Conservation (phyloP, 495 filamentous ascomycete species). For the Xylaria telfairii region DNA sequence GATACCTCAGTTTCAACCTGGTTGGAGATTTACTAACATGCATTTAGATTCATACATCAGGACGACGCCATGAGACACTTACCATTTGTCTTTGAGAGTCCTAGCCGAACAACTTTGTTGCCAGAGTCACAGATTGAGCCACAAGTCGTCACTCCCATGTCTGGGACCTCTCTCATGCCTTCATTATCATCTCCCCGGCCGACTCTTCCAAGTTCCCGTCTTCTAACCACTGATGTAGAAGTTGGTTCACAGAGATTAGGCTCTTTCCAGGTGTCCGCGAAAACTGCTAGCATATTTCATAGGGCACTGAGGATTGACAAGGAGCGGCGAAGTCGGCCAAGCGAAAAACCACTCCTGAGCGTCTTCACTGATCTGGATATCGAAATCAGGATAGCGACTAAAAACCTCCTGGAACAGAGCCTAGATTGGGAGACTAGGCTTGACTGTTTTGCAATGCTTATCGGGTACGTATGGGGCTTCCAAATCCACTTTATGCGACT, state of each 20-base stretch:
- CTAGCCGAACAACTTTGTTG: slow-evolving; percentile 34
- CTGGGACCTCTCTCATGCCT: background rate
- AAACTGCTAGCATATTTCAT: slow-evolving; percentile 37
- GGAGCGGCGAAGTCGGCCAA: slow-evolving; percentile 33
- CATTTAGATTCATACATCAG: slow-evolving; percentile 36
- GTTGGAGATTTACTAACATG: slow-evolving; percentile 6
- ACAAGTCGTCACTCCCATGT: slow-evolving; percentile 25
- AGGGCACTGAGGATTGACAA: slow-evolving; percentile 37
- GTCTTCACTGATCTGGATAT: slow-evolving; percentile 34
- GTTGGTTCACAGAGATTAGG: slow-evolving; percentile 29
- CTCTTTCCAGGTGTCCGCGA: slow-evolving; percentile 38
- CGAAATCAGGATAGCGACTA: slow-evolving; percentile 35
- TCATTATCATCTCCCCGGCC: slow-evolving; percentile 23
- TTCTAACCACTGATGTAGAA: slow-evolving; percentile 29
- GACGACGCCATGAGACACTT: slow-evolving; percentile 34
- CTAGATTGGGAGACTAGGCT: slow-evolving; percentile 39
- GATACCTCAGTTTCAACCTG: background rate
- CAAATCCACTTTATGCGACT: background rate
- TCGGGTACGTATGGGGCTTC: slow-evolving; percentile 29
- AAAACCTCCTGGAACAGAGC: slow-evolving; percentile 30
- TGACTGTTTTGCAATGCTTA: slow-evolving; percentile 41
- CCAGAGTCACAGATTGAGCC: slow-evolving; percentile 34
- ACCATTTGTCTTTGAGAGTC: slow-evolving; percentile 39
- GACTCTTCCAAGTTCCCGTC: slow-evolving; percentile 22
- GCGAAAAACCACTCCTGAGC: slow-evolving; percentile 31